These are phyloP conservation scores for Oryza glaberrima DNA, from an alignment of 176 grass and related monocot genomes.

Conservation along the genomic window DNA sequence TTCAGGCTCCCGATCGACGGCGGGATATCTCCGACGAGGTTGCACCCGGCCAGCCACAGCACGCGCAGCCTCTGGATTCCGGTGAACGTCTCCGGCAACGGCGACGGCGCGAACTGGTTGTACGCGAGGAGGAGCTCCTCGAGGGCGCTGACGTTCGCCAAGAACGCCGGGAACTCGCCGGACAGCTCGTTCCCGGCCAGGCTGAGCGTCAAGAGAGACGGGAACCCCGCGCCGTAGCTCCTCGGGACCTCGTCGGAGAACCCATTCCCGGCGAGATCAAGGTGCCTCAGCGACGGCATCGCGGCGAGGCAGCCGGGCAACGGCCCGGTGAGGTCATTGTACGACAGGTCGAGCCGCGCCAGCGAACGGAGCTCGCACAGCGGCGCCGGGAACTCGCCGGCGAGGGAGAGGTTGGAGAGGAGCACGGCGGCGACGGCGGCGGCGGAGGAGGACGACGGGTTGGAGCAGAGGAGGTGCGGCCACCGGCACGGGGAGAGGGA, in stretches of 20 bases:
- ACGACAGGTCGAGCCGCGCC: slow-evolving; percentile 62
- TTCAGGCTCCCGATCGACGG: slow-evolving; percentile 44
- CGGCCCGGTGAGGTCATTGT: slow-evolving; percentile 51
- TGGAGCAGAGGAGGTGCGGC: slow-evolving; percentile 53
- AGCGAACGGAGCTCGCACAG: slow-evolving; percentile 56
- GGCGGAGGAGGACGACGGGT: slow-evolving; percentile 23
- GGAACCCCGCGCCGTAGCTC: slow-evolving; percentile 49
- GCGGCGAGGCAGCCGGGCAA: slow-evolving; percentile 56
- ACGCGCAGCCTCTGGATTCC: slow-evolving; percentile 34
- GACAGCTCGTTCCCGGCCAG: slow-evolving; percentile 60
- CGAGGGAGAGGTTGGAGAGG: slow-evolving; percentile 56
- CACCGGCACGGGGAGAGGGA: slow-evolving; percentile 55
- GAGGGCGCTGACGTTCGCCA: slow-evolving; percentile 52
- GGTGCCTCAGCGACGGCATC: slow-evolving; percentile 50
- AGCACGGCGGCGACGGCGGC: slow-evolving; percentile 48
- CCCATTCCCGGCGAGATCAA: slow-evolving; percentile 67
- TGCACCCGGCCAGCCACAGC: slow-evolving; percentile 71
- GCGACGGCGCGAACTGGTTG: slow-evolving; percentile 68
- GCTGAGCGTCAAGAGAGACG: slow-evolving; percentile 41
- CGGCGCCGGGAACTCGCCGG: slow-evolving; percentile 39
- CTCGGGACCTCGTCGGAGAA: slow-evolving; percentile 58
- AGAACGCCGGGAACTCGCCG: slow-evolving; percentile 55
- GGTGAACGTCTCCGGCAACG: slow-evolving; percentile 38
- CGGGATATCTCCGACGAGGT: slow-evolving; percentile 63
- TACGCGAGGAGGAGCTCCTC: slow-evolving; percentile 73